Base-by-base conservation (phyloP, 169 alveolate genomes). In the Miamiensis avidus region DNA sequence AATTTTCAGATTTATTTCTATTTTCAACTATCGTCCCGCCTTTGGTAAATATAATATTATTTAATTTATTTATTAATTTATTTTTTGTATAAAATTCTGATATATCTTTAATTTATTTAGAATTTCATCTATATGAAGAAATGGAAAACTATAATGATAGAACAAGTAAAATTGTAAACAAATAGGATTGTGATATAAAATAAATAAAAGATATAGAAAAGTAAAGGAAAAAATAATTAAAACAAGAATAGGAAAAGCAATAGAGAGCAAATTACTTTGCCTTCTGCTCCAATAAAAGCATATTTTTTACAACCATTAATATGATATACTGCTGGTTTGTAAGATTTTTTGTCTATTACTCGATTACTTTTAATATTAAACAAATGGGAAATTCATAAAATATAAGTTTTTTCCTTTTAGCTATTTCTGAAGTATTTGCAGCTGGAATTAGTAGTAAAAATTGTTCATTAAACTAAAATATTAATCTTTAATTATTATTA, bases 51-150 rank as follows among this genome's bases (percentile, higher is more conserved):
- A 11, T 49, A 49, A 49, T 49, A 49, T 49, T 49, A 49, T 49
- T 49, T 11, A 49, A 11, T 49, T 11, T 20, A 49, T 49, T 49
- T 11, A 49, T 49, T 49, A 49, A 11, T 11, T 49, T 11, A 49
- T 49, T 11, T 11, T 49, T 11, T 49, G 20, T 49, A 11, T 49
- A 49, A 11, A 49, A 11, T 11, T 49, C 4, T 11, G 20, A 49
- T 49, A 49, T 49, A 49, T 49, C 4, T 49, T 49, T 11, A 49
- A 11, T 49, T 49, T 49, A 20, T 49, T 49, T 49, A 49, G 86
- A 86, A 75, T 86, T 81, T 69, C 83, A 86, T 72, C 81, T 86
- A 26, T 31, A 74, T 33, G 90, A 86, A 75, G 90, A 86, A 81
- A 34, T 86, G 69, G 87, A 86, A 32, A 69, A 81, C 29, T 86